These are phyloP conservation scores for Leccinum boreale DNA, from an alignment of 768 basidiomycete species.

Conservation along the genomic window DNA sequence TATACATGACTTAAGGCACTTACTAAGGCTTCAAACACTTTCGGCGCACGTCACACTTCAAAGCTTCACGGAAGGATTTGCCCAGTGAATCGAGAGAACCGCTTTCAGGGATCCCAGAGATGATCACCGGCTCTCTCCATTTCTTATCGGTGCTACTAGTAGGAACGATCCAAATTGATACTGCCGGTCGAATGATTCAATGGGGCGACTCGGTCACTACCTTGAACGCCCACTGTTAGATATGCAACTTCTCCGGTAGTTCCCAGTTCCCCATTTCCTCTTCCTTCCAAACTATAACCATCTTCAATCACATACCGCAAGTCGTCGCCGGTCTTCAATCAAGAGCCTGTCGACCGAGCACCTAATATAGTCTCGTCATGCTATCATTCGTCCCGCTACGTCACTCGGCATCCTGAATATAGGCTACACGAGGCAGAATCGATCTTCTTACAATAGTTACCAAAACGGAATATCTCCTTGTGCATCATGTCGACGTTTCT, in stretches of 20 bases:
- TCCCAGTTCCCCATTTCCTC: neutral
- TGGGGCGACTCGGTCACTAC: neutral
- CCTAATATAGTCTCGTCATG: neutral
- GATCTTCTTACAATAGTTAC: neutral
- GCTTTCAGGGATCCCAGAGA: neutral
- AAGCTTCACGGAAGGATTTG: neutral
- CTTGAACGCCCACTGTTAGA: neutral
- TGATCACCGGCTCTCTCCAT: neutral
- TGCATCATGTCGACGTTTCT: neutral
- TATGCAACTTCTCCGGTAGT: neutral
- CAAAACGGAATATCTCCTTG: neutral
- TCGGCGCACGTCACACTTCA: no score
- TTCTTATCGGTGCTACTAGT: neutral
- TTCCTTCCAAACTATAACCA: neutral
- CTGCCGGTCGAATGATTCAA: neutral
- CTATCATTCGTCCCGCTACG: neutral
- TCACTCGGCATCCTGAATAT: constrained; percentile 6
- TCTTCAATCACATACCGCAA: neutral
- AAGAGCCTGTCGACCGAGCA: neutral
- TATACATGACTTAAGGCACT: no score
- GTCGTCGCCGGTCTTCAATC: constrained; percentile 10
- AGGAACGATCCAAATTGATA: neutral
- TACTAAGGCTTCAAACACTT: no score
- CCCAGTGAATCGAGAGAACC: neutral
- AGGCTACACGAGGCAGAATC: neutral